Evolutionary conservation across 148 eudicot species (phyloP), one percentile per base, ranked within the genome.

Genomic region (Nepenthes mirabilis): DNA sequence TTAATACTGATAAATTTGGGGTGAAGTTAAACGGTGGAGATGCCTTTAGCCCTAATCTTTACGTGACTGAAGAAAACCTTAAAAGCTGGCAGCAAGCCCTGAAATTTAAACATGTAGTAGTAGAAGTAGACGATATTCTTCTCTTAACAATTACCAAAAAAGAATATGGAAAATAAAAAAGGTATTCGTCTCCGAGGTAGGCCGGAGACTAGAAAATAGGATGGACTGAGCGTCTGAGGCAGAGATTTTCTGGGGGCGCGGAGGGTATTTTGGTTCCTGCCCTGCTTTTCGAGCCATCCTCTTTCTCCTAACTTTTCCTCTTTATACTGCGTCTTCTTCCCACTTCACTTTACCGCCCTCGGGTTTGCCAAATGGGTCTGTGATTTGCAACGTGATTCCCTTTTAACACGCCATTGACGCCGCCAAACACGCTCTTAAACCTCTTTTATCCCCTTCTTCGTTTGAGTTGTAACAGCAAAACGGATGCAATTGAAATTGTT

Each of bases 21-120:
- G 23, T 33, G 37, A 62, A 71, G 69, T 11, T 49, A 23, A 23
- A 55, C 23, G 72, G 65, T 73, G 71, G 64, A 63, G 56, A 67
- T 63, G 64, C 64, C 50, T 65, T 57, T 54, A 47, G 49, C 72
- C 67, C 68, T 73, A 63, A 1, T 23, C 48, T 59, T 68, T 73
- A 59, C 76, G 68, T 58, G 65, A 63, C 54, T 68, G 62, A 47
- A 53, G 59, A n/a, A 36, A 37, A 37, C 10, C 52, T 49, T 10
- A 12, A 2, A 23, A 23, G 2, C 52, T 2, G 3, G 10, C n/a
- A 10, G 13, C n/a, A n/a, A 48, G 33, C 11, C 35, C 3, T 45
- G 1, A 23, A 1, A 36, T 36, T 3, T 6, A 5, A 49, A 12
- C 11, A 49, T 23, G 23, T 23, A 23, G 23, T 23, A 23, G 23